Percentiles rank a stretch among this genome's conserved stretches.
phyloP scores from a whole-genome alignment of 805 yeast species.

The Groenewaldozyma salmanticensis region DNA sequence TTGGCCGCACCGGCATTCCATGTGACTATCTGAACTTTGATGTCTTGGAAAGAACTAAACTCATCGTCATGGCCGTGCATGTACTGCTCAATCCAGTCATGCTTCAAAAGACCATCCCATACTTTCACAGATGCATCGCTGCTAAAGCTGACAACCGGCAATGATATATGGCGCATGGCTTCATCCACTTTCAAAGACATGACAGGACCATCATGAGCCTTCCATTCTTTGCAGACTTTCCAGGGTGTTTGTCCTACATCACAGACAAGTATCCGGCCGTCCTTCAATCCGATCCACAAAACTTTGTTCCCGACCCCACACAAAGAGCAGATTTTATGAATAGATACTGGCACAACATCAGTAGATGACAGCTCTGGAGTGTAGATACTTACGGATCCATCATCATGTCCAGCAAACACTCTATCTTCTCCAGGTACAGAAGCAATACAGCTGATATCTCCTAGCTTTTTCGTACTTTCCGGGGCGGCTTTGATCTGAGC shows the following conservation, averaged over 20 bases:
- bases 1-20: conserved; percentile 35
- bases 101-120: conserved; percentile 29
- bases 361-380: conserved; percentile 17
- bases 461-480: conserved; percentile 12
- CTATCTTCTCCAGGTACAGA: conserved; percentile 17
- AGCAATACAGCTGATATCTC: conserved; percentile 26
- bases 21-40: conserved; percentile 27
- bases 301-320: conserved; percentile 20
- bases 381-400: conserved; percentile 28
- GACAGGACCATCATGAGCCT: conserved; percentile 27
- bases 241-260: conserved; percentile 24
- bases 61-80: conserved; percentile 21
- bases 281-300: conserved; percentile 31
- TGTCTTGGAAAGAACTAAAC: conserved; percentile 19
- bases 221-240: conserved; percentile 29
- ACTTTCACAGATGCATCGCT: conserved; percentile 18
- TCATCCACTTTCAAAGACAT: conserved; percentile 12
- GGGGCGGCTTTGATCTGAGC: background rate
- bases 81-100: conserved; percentile 25
- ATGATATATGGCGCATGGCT: conserved; percentile 12
- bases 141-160: conserved; percentile 21
- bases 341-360: conserved; percentile 24
- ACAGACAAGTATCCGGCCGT: conserved; percentile 29
- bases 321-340: conserved; percentile 19
- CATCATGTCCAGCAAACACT: conserved; percentile 32